Evolutionary conservation across 2,329 filamentous ascomycete genomes (phyloP).

Genomic region (Atkinsonella texensis): DNA sequence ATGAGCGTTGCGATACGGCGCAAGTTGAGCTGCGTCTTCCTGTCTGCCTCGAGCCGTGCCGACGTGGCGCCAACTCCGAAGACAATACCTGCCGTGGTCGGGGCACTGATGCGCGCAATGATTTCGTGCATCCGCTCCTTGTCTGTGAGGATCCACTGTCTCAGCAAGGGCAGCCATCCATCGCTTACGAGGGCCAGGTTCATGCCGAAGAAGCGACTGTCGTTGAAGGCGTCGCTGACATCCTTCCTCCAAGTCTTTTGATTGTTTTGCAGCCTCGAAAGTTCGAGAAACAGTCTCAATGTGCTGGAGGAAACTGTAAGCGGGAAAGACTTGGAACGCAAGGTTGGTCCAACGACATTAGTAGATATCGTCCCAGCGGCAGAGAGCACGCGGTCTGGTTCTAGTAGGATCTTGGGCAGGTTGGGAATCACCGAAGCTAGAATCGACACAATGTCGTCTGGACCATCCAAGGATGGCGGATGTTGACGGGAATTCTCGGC

Average conservation of each 20-base stretch:
- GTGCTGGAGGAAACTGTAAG: constrained; percentile 65
- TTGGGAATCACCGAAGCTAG: constrained; percentile 69
- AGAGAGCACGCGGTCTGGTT: constrained; percentile 69
- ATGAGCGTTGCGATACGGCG: constrained; percentile 71
- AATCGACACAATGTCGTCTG: constrained; percentile 70
- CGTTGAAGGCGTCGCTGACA: constrained; percentile 82
- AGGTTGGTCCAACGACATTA: constrained; percentile 67
- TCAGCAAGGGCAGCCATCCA: constrained; percentile 73
- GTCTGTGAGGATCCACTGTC: constrained; percentile 74
- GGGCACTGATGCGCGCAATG: constrained; percentile 64
- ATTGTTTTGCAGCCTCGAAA: constrained; percentile 65
- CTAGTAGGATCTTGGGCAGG: constrained; percentile 70
- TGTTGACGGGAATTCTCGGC: constrained; percentile 22
- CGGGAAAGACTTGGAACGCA: constrained; percentile 78
- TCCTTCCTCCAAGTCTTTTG: constrained; percentile 93
- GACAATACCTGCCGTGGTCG: constrained; percentile 88
- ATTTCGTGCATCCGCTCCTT: constrained; percentile 82
- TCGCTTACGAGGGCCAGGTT: constrained; percentile 51
- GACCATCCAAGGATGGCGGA: constrained; percentile 20
- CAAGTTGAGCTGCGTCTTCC: constrained; percentile 81
- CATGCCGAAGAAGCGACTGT: constrained; percentile 72
- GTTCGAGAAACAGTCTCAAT: constrained; percentile 61
- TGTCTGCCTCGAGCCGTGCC: constrained; percentile 86
- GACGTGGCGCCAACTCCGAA: constrained; percentile 97
- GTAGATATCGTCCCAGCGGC: constrained; percentile 72